These are phyloP conservation scores for Fusarium falciforme DNA, from an alignment of 2,329 filamentous ascomycete genomes.

Conservation along the genomic window DNA sequence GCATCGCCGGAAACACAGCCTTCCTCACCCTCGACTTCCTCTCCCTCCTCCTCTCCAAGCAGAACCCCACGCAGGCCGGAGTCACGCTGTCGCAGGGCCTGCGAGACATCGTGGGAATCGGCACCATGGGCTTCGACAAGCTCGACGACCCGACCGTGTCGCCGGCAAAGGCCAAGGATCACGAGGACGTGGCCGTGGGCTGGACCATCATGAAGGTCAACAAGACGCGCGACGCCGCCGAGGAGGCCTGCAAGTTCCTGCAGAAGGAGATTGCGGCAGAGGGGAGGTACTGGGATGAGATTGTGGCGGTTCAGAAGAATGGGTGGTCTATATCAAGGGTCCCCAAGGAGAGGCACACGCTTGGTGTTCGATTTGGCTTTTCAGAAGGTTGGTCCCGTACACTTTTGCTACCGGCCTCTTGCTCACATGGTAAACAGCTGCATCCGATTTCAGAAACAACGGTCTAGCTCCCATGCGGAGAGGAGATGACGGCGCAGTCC, in stretches of 20 bases:
- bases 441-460: conserved; percentile 70
- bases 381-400: conserved; percentile 70
- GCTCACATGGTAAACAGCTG: conserved; percentile 54
- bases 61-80: conserved; percentile 76
- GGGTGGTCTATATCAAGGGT: conserved; percentile 89
- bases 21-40: conserved; percentile 83
- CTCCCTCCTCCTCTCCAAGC: conserved; percentile 85
- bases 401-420: not conserved
- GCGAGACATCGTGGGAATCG: conserved; percentile 77
- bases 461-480: conserved; percentile 86
- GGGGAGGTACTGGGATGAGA: conserved; percentile 88
- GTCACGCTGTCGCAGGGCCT: conserved; percentile 77
- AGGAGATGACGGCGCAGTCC: conserved; percentile 78
- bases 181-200: conserved; percentile 70
- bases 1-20: conserved; percentile 63
- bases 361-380: conserved; percentile 92
- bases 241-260: conserved; percentile 77
- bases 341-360: conserved; percentile 76
- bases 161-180: conserved; percentile 65
- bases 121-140: conserved; percentile 77
- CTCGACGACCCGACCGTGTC: conserved; percentile 71
- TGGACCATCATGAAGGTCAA: conserved; percentile 85
- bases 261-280: conserved; percentile 83
- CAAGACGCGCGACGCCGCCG: conserved; percentile 77
- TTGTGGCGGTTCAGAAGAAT: conserved; percentile 81